phyloP scores from a whole-genome alignment of 2,329 filamentous ascomycete genomes.

The Helminthosporium solani region DNA sequence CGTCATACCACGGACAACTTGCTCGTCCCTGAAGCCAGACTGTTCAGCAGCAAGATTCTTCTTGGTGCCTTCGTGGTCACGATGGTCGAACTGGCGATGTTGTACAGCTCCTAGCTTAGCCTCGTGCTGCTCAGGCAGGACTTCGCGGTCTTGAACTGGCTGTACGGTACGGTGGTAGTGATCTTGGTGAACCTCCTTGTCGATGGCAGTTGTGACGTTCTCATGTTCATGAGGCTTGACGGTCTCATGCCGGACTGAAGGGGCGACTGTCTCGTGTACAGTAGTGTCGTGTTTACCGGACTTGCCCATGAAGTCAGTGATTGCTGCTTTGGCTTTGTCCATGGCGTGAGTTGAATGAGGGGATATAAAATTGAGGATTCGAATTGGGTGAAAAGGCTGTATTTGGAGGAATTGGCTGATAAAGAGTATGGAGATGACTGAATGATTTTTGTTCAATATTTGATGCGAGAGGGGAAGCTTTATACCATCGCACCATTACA shows the following conservation, averaged over 20 bases:
- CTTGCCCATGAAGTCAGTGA: conserved; percentile 60
- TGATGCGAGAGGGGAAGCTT: not conserved
- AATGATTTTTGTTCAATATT: not conserved
- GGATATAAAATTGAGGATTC: not conserved
- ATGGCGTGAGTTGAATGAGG: conserved; percentile 34
- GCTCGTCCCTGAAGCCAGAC: conserved; percentile 55
- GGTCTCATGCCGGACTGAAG: conserved; percentile 61
- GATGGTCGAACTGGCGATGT: conserved; percentile 63
- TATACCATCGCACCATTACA: not conserved
- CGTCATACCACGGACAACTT: conserved; percentile 49
- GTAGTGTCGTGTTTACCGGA: conserved; percentile 69
- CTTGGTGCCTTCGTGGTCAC: conserved; percentile 48
- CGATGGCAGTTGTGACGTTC: conserved; percentile 61
- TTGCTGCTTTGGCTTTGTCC: conserved; percentile 65
- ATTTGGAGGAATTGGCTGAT: not conserved
- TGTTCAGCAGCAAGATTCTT: conserved; percentile 48
- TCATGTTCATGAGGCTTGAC: conserved; percentile 63
- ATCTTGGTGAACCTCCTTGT: conserved; percentile 70
- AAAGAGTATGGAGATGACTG: not conserved
- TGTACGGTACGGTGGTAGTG: conserved; percentile 71
- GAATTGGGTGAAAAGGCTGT: conserved; percentile 2
- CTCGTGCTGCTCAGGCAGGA: conserved; percentile 53
- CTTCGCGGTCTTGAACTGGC: conserved; percentile 59
- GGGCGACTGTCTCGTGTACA: conserved; percentile 65
- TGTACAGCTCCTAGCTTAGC: conserved; percentile 61